Evolutionary conservation across 129 eudicot genomes (phyloP).

Genomic region (Saussurea involucrata): DNA sequence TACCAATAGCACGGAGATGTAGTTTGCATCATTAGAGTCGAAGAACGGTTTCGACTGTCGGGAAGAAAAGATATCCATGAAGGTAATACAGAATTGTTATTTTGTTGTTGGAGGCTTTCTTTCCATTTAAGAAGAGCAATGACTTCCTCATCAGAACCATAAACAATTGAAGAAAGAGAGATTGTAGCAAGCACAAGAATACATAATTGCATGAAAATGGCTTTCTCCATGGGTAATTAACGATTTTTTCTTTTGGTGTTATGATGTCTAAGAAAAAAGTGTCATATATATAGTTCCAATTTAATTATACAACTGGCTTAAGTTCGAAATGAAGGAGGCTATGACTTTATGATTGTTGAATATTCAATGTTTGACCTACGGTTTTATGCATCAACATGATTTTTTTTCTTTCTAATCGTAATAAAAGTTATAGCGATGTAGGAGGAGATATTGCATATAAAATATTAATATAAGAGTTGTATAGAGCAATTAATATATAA

Average conservation of each 20-base stretch:
- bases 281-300: background rate
- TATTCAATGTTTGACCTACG: too few species aligned
- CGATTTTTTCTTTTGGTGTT: background rate
- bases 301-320: background rate
- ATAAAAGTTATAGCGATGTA: too few species aligned
- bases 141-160: slow-evolving; percentile 11
- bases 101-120: slow-evolving; percentile 19
- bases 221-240: background rate
- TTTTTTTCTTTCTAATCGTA: too few species aligned
- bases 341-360: background rate
- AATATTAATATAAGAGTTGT: too few species aligned
- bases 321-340: background rate
- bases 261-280: background rate
- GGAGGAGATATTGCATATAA: background rate
- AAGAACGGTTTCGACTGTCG: background rate
- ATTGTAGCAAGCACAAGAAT: background rate
- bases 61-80: slow-evolving; percentile 9
- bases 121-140: slow-evolving; percentile 28
- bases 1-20: slow-evolving; percentile 19
- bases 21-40: background rate
- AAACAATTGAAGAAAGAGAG: background rate
- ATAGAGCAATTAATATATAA: too few species aligned
- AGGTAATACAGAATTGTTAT: slow-evolving; percentile 16
- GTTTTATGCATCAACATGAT: too few species aligned
- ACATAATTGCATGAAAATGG: background rate